Base-by-base conservation (phyloP, 495 filamentous ascomycete genomes). In the Cladorrhinum samala region DNA sequence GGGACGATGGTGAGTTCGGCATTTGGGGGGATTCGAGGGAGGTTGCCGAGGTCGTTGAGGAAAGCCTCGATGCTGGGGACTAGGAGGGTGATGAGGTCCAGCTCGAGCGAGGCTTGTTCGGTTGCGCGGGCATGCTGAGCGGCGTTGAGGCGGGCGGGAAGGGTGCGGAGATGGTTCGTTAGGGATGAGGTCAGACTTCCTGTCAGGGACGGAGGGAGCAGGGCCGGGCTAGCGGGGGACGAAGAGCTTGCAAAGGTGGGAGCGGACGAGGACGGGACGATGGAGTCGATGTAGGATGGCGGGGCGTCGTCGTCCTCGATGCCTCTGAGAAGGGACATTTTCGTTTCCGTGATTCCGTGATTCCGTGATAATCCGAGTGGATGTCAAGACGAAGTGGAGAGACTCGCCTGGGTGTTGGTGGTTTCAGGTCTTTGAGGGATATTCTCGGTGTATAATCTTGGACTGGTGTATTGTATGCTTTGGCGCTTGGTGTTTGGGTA, bases 1-100 rank as follows among this genome's bases (percentile, higher is more conserved):
- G 74, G 74, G 2, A 77, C 68, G 20, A 77, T 53, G 16, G 62
- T 70, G 25, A 76, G 57, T 45, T 72, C 68, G 1, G 67, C 71
- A 3, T 67, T 27, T 4, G 49, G 16, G 3, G 64, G 58, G 4
- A 56, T 44, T 2, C 21, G 44, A 19, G 57, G 53, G 21, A 51
- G 45, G 14, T 46, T 37, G 18, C 58, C 59, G 13, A 75, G 50
- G 7, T 68, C 61, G 23, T 55, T 53, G 14, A 77, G 49, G 51
- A 77, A 74, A 23, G 55, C 40, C 39, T 74, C 66, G 43, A 77
- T 56, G 33, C 61, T 54, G 9, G 72, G 71, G 0, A 71, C 55
- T 1, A 74, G 49, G 17, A 55, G 57, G 3, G 67, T 57, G 47
- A 72, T 61, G 8, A 72, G 40, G 14, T 65, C 62, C 37, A 71